Percentiles rank a stretch among this genome's conserved stretches.
phyloP scores from a whole-genome alignment of 192 early-diverging fungal species.

The Piromyces finnis region DNA sequence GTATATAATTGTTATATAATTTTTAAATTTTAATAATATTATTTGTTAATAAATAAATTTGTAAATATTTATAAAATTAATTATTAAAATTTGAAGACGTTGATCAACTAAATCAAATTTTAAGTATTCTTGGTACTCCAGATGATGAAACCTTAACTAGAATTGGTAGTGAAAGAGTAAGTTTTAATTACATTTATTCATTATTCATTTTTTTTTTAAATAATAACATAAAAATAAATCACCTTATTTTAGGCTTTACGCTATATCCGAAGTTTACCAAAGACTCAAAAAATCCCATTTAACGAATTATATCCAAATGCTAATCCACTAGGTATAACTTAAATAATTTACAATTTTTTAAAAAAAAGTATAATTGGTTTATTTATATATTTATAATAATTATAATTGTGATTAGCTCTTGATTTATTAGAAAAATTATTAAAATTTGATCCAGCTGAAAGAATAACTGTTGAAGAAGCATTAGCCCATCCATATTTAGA shows the following conservation, averaged over 20 bases:
- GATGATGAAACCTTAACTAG: conserved; percentile 69
- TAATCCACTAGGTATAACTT: conserved; percentile 45
- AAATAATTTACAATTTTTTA: too few species aligned
- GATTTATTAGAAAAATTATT: conserved; percentile 78
- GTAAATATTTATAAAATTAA: too few species aligned
- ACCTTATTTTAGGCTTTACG: conserved; percentile 55
- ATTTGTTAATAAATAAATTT: too few species aligned
- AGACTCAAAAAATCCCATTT: conserved; percentile 69
- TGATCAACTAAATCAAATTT: conserved; percentile 96
- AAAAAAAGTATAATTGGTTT: too few species aligned
- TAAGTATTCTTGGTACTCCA: conserved; percentile 88
- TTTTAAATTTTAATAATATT: too few species aligned
- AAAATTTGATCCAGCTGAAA: conserved; percentile 64
- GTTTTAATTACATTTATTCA: background rate
- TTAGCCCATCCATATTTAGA: conserved; percentile 79
- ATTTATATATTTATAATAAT: too few species aligned
- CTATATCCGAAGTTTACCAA: conserved; percentile 75
- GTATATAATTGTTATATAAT: too few species aligned
- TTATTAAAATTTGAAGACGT: conserved; percentile 52
- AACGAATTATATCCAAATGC: conserved; percentile 69
- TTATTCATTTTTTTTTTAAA: too few species aligned
- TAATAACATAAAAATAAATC: too few species aligned
- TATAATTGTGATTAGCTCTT: conserved; percentile 29
- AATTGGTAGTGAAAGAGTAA: conserved; percentile 78
- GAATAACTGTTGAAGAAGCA: conserved; percentile 82